Conservation (phyloP, 2,329 filamentous ascomycete genomes). For the Fusarium compactum region DNA sequence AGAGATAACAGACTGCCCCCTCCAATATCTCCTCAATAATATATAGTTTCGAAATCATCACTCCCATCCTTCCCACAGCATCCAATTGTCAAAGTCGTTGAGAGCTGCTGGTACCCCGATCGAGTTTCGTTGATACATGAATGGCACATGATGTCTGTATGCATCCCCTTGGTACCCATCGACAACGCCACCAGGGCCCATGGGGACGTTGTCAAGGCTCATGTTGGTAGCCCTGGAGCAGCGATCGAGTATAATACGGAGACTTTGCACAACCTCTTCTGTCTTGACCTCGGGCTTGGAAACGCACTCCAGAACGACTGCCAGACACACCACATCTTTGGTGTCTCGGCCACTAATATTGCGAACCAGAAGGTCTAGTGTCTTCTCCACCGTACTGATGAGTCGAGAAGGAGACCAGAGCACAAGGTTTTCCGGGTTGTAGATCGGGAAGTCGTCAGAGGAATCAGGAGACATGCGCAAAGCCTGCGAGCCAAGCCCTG, state of each 20-base stretch:
- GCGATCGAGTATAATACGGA: conserved; percentile 59
- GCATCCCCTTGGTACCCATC: conserved; percentile 45
- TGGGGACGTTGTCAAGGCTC: conserved; percentile 54
- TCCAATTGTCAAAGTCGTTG: conserved; percentile 52
- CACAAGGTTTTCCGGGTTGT: conserved; percentile 52
- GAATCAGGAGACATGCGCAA: conserved; percentile 53
- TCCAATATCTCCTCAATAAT: background rate
- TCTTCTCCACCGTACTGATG: conserved; percentile 60
- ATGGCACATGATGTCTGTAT: conserved; percentile 48
- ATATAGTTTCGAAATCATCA: conserved; percentile 20
- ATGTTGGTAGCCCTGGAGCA: conserved; percentile 60
- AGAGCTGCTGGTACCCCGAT: conserved; percentile 45
- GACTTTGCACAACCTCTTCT: conserved; percentile 57
- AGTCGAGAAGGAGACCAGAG: conserved; percentile 59
- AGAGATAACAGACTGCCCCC: background rate
- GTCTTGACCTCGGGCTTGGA: conserved; percentile 56
- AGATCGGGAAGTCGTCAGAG: conserved; percentile 52
- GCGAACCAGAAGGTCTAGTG: conserved; percentile 59
- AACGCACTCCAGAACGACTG: conserved; percentile 61
- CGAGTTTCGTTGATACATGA: conserved; percentile 49
- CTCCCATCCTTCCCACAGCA: conserved; percentile 58
- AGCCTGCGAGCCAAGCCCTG: conserved; percentile 48
- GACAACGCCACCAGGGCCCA: conserved; percentile 9
- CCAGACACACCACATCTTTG: conserved; percentile 63
- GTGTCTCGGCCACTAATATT: conserved; percentile 63